Percentiles rank a stretch among this genome's conserved stretches.
Evolutionary conservation across 495 filamentous ascomycete genomes (phyloP).

Genomic region (Ascodesmis nigricans): DNA sequence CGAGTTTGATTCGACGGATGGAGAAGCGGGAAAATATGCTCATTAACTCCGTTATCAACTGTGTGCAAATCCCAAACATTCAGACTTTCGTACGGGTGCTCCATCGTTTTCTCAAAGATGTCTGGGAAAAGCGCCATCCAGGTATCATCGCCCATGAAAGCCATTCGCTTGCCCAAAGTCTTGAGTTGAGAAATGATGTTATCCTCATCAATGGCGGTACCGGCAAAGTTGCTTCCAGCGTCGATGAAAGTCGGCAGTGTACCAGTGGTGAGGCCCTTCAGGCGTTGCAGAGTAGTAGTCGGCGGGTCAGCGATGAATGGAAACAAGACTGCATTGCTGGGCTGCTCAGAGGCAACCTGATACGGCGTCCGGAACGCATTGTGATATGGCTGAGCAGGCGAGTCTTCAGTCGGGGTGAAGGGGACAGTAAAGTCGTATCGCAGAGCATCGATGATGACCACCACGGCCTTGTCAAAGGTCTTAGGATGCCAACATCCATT

Average conservation of each 20-base stretch:
- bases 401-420: conserved; percentile 30
- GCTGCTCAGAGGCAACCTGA: conserved; percentile 48
- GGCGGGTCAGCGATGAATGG: conserved; percentile 97
- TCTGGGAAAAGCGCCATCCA: conserved; percentile 84
- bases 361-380: conserved; percentile 71
- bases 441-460: conserved; percentile 81
- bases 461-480: conserved; percentile 72
- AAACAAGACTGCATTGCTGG: conserved; percentile 64
- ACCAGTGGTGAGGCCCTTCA: conserved; percentile 89
- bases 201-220: conserved; percentile 93
- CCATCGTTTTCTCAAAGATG: conserved; percentile 70
- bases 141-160: conserved; percentile 89
- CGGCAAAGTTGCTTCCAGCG: conserved; percentile 81
- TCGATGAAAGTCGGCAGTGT: conserved; percentile 90
- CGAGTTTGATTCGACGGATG: conserved; percentile 35
- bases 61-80: conserved; percentile 97
- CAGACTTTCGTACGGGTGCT: conserved; percentile 77
- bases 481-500: conserved; percentile 89
- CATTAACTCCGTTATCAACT: conserved; percentile 85
- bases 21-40: conserved; percentile 73
- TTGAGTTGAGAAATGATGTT: conserved; percentile 72
- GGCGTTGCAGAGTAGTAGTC: conserved; percentile 70
- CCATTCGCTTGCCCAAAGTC: conserved; percentile 58
- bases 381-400: conserved; percentile 47
- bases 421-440: conserved; percentile 95